These are phyloP conservation scores for Periglandula ipomoeae DNA, from an alignment of 2,329 filamentous ascomycete species.

Conservation along the genomic window DNA sequence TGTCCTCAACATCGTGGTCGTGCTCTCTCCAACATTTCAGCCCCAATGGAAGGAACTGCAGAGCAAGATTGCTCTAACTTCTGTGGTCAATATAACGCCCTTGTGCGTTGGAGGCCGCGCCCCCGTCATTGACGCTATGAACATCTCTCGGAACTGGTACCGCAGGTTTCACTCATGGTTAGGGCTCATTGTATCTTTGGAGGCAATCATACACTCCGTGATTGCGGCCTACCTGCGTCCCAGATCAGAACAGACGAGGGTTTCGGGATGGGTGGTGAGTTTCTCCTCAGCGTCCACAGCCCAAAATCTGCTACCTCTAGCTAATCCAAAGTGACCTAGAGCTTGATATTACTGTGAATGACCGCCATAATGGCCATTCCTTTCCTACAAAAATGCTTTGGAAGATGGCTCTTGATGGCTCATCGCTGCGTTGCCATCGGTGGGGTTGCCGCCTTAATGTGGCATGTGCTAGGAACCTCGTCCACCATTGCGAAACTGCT, in stretches of 20 bases:
- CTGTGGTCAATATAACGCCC: not conserved
- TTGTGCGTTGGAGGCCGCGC: not conserved
- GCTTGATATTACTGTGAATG: not conserved
- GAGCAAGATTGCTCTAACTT: not conserved
- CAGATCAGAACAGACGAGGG: not conserved
- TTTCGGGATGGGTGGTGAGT: not conserved
- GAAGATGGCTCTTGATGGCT: not conserved
- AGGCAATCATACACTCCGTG: not conserved
- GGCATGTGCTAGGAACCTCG: not conserved
- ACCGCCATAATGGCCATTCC: not conserved
- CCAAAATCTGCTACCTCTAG: not conserved
- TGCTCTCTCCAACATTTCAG: no score
- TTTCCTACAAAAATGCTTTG: not conserved
- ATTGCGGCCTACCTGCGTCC: not conserved
- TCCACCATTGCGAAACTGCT: not conserved
- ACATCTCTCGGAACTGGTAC: not conserved
- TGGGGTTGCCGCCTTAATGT: not conserved
- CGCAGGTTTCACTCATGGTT: not conserved
- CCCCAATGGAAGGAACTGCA: not conserved
- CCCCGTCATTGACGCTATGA: not conserved
- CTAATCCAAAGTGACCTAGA: not conserved
- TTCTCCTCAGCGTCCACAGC: no score
- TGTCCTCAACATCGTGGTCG: no score
- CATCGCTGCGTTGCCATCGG: not conserved
- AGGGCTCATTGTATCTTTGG: not conserved